Conservation (phyloP, 2,329 filamentous ascomycete genomes). For the Pseudocercospora vitis region DNA sequence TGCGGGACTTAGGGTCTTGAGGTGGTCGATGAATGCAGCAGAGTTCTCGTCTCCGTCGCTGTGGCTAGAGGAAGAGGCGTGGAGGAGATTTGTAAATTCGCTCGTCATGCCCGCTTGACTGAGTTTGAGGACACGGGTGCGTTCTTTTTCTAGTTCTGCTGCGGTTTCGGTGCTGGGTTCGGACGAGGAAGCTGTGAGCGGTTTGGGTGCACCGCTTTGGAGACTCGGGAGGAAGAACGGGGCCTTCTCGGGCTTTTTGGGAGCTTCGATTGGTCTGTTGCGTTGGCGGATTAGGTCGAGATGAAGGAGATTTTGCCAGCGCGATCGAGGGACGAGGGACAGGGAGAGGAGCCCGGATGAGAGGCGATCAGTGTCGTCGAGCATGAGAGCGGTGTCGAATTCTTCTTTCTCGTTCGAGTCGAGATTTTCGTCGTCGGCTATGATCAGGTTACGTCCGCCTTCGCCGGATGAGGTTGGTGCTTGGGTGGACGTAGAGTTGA, state of each 20-base stretch:
- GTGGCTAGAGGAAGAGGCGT: constrained; percentile 47
- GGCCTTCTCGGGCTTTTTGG: constrained; percentile 88
- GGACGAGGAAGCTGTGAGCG: constrained; percentile 12
- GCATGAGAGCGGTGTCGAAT: constrained; percentile 49
- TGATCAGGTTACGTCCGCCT: constrained; percentile 68
- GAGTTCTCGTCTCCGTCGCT: constrained; percentile 53
- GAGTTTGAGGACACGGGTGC: constrained; percentile 36
- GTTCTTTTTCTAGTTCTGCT: constrained; percentile 37
- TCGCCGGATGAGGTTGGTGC: constrained; percentile 78
- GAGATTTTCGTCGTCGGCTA: constrained; percentile 49
- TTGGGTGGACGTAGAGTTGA: constrained; percentile 30
- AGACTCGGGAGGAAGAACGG: constrained; percentile 89
- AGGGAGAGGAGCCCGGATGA: constrained; percentile 81
- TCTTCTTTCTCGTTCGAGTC: constrained; percentile 44
- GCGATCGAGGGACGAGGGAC: constrained; percentile 81
- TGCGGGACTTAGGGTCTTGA: constrained; percentile 78
- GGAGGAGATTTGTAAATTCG: constrained; percentile 52
- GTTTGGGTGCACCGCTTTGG: constrained; percentile 36
- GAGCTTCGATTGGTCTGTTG: constrained; percentile 90
- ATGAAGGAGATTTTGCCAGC: constrained; percentile 93
- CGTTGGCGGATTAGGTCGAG: constrained; percentile 86
- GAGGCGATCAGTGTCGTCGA: constrained; percentile 52
- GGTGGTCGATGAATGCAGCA: constrained; percentile 68
- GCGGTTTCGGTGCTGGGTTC: constrained; percentile 27
- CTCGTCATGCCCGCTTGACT: constrained; percentile 16